phyloP scores from a whole-genome alignment of 331 rosid genomes.

The Acacia pycnantha region DNA sequence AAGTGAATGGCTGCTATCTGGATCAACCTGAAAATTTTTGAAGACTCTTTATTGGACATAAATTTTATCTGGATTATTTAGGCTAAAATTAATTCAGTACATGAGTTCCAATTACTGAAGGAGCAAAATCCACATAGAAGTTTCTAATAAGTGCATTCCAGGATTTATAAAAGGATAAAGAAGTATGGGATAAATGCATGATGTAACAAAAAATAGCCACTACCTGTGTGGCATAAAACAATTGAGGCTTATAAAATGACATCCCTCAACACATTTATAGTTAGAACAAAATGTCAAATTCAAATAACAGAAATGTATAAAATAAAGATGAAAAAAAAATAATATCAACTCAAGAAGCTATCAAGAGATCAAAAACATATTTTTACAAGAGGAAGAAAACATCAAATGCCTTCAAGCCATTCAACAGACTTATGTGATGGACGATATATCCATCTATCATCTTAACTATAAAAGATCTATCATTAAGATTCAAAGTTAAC shows the following conservation, averaged over 20 bases:
- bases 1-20: constrained; percentile 53
- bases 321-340: not conserved
- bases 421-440: constrained; percentile 16
- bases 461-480: not conserved
- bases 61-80: not conserved
- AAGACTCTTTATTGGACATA: not conserved
- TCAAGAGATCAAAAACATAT: not conserved
- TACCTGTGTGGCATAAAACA: not conserved
- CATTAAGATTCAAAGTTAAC: constrained; percentile 10
- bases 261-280: not conserved
- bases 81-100: not conserved
- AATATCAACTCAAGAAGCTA: not conserved
- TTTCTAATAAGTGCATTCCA: constrained; percentile 14
- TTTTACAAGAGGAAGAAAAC: not conserved
- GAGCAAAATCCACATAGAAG: constrained; percentile 11
- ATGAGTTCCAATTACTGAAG: constrained; percentile 28
- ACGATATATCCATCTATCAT: constrained; percentile 6
- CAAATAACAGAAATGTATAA: not conserved
- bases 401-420: constrained; percentile 14
- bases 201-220: not conserved
- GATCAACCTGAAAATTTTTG: constrained; percentile 70
- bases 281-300: not conserved
- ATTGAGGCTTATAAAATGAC: not conserved
- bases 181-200: not conserved
- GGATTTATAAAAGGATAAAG: not conserved